Evolutionary conservation across 805 yeast species (phyloP), one percentile per base, ranked within the genome.

Genomic region (Metschnikowia anglica): DNA sequence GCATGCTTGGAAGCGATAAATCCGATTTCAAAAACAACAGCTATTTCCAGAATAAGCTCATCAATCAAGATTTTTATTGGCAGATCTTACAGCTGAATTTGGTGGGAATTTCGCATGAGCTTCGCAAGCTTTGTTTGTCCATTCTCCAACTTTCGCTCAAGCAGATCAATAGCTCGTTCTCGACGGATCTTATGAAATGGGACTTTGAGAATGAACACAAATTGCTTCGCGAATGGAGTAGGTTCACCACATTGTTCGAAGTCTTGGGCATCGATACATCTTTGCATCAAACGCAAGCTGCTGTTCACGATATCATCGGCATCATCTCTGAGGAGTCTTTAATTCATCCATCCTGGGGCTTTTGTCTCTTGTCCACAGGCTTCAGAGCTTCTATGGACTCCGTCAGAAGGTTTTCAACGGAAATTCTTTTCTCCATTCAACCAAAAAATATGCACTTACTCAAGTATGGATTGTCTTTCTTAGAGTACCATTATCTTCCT

Each of bases 241-340:
- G 86, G 45, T 89, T 72, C 54, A 70, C 80, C 20, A 86, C 96
- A 0, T 63, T 89, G 11, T 84, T 79, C 54, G 96, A 89, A 56
- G 85, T 89, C 35, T 65, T 87, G 20, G 93, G 88, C 1, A 74
- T 89, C 29, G 97, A 89, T 59, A 80, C 96, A 0, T 85, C 96
- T 0, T 64, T 87, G 53, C 89, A 90, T 53, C 97, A 90, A 61
- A 80, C 90, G 0, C 81, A 82, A 52, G 96, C 88, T 10, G 91
- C 93, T 0, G 62, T 75, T 1, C 64, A 65, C 6, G 95, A 87
- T 53, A 76, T 89, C 33, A 58, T 79, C 1, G 65, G 64, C 1
- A 59, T 86, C 11, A 68, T 87, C 18, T 63, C 72, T 0, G 72
- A 76, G 2, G 48, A 60, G 1, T 77, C 86, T 0, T 51, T 64